A percentile compares a stretch with the other conserved stretches of the same genome.
These are phyloP conservation scores for Mikania micrantha DNA, from an alignment of 129 eudicot species.

Conservation along the genomic window DNA sequence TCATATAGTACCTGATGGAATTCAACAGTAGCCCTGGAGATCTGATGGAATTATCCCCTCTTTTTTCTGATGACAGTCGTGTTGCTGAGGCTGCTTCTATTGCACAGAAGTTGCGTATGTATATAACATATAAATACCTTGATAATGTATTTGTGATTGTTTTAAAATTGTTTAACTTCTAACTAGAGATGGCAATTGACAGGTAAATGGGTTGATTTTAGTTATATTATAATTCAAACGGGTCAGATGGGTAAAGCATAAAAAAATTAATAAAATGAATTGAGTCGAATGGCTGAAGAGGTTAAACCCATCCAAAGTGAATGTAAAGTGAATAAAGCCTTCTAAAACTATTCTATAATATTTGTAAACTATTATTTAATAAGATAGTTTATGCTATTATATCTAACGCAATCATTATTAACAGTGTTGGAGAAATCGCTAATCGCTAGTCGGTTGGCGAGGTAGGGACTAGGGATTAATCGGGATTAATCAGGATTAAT, in stretches of 20 bases:
- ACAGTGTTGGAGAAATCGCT: too few relatives aligned
- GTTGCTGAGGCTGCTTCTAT: conserved; percentile 95
- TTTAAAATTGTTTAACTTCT: conserved; percentile 3
- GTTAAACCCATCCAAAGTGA: neutral
- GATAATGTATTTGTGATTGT: neutral
- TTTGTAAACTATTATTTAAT: neutral
- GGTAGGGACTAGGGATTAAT: too few relatives aligned
- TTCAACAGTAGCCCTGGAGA: conserved; percentile 85
- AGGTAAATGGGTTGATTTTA: neutral
- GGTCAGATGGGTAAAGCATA: neutral
- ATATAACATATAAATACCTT: neutral
- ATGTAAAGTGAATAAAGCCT: neutral
- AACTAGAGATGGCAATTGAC: neutral
- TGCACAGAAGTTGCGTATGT: conserved; percentile 88
- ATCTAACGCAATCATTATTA: neutral
- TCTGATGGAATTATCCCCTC: conserved; percentile 69
- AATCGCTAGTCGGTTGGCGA: too few relatives aligned
- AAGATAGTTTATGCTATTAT: neutral
- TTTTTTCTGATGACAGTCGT: conserved; percentile 91
- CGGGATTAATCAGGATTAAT: too few relatives aligned
- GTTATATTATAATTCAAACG: neutral
- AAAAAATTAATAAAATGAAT: neutral
- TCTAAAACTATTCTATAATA: neutral
- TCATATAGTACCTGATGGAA: conserved; percentile 88
- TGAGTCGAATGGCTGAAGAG: conserved; percentile 1